phyloP scores from a whole-genome alignment of 2,329 filamentous ascomycete species.

The Apiospora saccharicola region DNA sequence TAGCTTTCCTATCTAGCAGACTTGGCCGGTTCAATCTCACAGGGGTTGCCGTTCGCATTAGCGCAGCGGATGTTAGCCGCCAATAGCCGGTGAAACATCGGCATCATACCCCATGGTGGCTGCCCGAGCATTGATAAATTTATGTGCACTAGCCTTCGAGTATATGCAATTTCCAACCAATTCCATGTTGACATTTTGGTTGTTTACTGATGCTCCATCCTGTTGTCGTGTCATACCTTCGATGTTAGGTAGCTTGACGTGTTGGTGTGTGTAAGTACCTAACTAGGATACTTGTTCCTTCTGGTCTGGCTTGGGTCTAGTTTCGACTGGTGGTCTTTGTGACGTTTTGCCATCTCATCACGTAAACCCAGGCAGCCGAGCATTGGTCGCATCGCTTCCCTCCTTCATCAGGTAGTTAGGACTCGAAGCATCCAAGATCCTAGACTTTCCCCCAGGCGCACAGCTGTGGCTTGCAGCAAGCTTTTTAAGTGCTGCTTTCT shows the following conservation, averaged over 20 bases:
- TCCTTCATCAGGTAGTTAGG: slow-evolving; percentile 3
- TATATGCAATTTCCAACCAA: neutral
- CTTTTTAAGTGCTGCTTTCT: neutral
- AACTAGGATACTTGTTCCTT: neutral
- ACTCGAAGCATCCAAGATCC: neutral
- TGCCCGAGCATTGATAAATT: neutral
- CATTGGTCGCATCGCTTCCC: neutral
- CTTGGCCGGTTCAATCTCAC: neutral
- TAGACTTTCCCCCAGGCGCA: neutral
- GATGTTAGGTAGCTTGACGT: neutral
- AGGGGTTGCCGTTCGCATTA: neutral
- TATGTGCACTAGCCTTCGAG: neutral
- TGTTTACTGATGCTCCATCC: neutral
- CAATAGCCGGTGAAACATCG: slow-evolving; percentile 8
- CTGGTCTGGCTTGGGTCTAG: neutral
- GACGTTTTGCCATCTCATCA: slow-evolving; percentile 1
- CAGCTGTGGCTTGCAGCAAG: slow-evolving; percentile 2
- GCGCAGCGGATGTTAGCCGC: slow-evolving; percentile 1
- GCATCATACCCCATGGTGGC: neutral
- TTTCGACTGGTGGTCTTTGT: neutral
- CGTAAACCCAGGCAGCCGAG: slow-evolving; percentile 13
- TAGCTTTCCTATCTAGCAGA: too few relatives aligned
- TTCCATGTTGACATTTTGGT: neutral
- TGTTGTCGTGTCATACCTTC: neutral
- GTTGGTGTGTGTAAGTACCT: neutral